These are phyloP conservation scores for Massariosphaeria phaeospora DNA, from an alignment of 495 filamentous ascomycete species.

Conservation along the genomic window DNA sequence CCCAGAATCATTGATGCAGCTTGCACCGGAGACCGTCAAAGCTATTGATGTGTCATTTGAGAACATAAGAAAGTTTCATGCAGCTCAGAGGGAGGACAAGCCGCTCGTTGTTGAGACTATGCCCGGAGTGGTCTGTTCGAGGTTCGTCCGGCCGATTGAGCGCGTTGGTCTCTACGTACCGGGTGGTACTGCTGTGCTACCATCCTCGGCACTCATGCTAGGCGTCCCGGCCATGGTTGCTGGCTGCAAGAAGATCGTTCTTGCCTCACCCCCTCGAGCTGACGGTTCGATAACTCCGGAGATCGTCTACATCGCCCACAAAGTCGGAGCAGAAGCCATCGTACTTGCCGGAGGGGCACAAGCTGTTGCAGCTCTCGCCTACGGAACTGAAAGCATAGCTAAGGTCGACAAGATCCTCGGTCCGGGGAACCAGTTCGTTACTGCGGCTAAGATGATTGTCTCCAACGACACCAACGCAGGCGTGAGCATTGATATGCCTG, in stretches of 20 bases:
- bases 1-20: conserved; percentile 73
- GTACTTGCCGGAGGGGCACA: conserved; percentile 94
- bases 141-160: conserved; percentile 89
- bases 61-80: conserved; percentile 91
- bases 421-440: conserved; percentile 97
- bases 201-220: conserved; percentile 94
- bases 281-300: conserved; percentile 92
- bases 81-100: conserved; percentile 76
- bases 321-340: conserved; percentile 90
- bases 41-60: conserved; percentile 92
- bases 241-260: conserved; percentile 90
- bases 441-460: conserved; percentile 95
- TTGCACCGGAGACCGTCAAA: conserved; percentile 71
- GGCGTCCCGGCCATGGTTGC: conserved; percentile 96
- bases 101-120: conserved; percentile 86
- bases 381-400: conserved; percentile 75
- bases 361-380: conserved; percentile 85
- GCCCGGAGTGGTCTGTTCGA: conserved; percentile 91
- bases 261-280: conserved; percentile 83
- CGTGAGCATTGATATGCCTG: conserved; percentile 97
- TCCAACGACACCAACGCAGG: conserved; percentile 91
- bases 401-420: conserved; percentile 99
- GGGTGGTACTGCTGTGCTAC: conserved; percentile 90
- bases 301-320: conserved; percentile 97
- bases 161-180: conserved; percentile 92